Evolutionary conservation across 1,139 yeast genomes (phyloP), one percentile per base, ranked within the genome.

Genomic region (Nematodospora anomalae): DNA sequence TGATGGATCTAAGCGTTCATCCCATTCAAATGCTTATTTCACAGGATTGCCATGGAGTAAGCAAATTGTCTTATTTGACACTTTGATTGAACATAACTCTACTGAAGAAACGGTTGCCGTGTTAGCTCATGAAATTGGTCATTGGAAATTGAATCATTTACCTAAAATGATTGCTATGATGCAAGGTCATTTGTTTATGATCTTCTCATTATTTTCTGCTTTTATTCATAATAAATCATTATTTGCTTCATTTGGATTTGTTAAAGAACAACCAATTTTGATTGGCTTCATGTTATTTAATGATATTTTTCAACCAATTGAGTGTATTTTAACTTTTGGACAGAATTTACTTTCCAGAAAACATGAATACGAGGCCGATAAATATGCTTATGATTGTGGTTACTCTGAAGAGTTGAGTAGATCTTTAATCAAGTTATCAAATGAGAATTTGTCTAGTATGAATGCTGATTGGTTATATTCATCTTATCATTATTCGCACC

Each of bases 31-130:
- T 57, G 98, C 98, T 30, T 92, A 87, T 61, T 92, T 92, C 58
- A 80, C 86, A 49, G 98, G 98, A 4, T 73, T 92, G 52, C 98
- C 98, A 30, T 90, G 97, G 94, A 82, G 89, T 40, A 92, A 92
- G 64, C 92, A 90, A 60, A 92, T 92, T 63, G 97, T 92, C 33
- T 74, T 92, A 37, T 92, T 73, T 58, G 98, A 92, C 53, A 92
- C 97, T 6, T 75, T 92, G 63, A 82, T 92, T 47, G 81, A 85
- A 43, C 84, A 86, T 40, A 81, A 90, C 22, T 67, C 89, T 23
- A 76, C 79, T 23, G 76, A 76, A 33, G 96, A 92, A 62, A 86
- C 90, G 22, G 88, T 90, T 37, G 97, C 98, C 29, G 96, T 92
- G 1, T 72, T 92, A 52, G 97, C 96, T 15, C 98, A 92, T 57